Evolutionary conservation across 495 filamentous ascomycete genomes (phyloP).

Genomic region (Lasiosphaeria miniovina): DNA sequence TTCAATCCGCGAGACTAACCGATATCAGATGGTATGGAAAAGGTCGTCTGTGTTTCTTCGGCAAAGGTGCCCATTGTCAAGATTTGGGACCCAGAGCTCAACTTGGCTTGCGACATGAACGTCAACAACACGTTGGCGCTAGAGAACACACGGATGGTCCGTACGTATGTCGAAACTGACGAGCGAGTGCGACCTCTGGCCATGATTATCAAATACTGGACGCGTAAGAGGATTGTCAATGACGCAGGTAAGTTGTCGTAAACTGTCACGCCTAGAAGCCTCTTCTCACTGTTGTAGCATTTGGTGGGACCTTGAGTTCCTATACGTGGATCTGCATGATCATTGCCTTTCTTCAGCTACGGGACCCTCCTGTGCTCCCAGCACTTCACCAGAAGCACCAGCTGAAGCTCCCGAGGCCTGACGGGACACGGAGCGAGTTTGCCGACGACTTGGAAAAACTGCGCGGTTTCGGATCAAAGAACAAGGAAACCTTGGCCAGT

Average conservation of each 20-base stretch:
- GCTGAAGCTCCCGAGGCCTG: slow-evolving; percentile 53
- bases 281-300: slow-evolving; percentile 48
- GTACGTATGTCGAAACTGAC: slow-evolving; percentile 93
- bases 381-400: slow-evolving; percentile 77
- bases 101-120: slow-evolving; percentile 95
- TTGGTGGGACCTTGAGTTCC: slow-evolving; percentile 92
- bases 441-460: slow-evolving; percentile 78
- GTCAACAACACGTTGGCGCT: slow-evolving; percentile 94
- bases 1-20: slow-evolving; percentile 23
- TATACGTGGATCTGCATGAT: slow-evolving; percentile 99
- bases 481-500: slow-evolving; percentile 77
- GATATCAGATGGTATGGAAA: slow-evolving; percentile 83
- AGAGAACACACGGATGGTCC: slow-evolving; percentile 97
- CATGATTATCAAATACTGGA: slow-evolving; percentile 98
- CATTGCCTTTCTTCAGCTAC: slow-evolving; percentile 89
- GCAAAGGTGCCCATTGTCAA: slow-evolving; percentile 99
- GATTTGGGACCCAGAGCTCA: slow-evolving; percentile 93
- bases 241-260: slow-evolving; percentile 73
- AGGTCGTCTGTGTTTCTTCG: slow-evolving; percentile 85
- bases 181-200: slow-evolving; percentile 85
- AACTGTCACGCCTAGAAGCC: slow-evolving; percentile 11
- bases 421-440: slow-evolving; percentile 69
- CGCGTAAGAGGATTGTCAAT: slow-evolving; percentile 84
- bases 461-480: slow-evolving; percentile 68
- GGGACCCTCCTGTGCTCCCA: slow-evolving; percentile 83